A percentile compares a stretch with the other conserved stretches of the same genome.
Conservation (phyloP, 495 filamentous ascomycete species). For the Penicillium atrosanguineum region DNA sequence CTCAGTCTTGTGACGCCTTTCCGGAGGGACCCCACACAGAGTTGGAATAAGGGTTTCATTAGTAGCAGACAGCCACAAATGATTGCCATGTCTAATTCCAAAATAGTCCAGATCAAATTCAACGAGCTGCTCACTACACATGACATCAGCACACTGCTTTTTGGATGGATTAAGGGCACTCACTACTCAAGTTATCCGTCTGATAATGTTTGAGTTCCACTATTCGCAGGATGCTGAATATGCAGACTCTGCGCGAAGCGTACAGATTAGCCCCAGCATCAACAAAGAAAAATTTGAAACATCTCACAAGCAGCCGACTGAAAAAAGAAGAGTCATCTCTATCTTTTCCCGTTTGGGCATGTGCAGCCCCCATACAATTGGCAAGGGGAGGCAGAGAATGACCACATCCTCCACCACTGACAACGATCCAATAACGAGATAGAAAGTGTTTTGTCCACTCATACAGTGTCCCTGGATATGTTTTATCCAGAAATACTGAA, state of each 20-base stretch:
- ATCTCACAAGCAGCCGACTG: slow-evolving; percentile 27
- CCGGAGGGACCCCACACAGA: slow-evolving; percentile 5
- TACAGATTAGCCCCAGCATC: too few relatives aligned
- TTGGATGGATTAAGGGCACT: background rate
- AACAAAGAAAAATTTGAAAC: too few relatives aligned
- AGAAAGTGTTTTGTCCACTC: slow-evolving; percentile 15
- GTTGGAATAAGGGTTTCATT: slow-evolving; percentile 37
- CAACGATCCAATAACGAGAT: slow-evolving; percentile 17
- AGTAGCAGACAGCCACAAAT: slow-evolving; percentile 47
- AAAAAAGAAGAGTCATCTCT: slow-evolving; percentile 29
- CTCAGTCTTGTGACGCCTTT: background rate
- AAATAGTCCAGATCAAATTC: slow-evolving; percentile 49
- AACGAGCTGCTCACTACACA: slow-evolving; percentile 19
- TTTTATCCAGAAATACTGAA: slow-evolving; percentile 31
- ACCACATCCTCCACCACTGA: slow-evolving; percentile 26
- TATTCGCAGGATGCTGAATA: slow-evolving; percentile 27
- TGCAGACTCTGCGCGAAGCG: slow-evolving; percentile 15
- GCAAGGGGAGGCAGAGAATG: slow-evolving; percentile 30
- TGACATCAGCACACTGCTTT: too few relatives aligned
- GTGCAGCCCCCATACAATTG: slow-evolving; percentile 34
- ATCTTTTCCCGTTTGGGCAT: slow-evolving; percentile 27
- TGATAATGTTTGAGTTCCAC: slow-evolving; percentile 18
- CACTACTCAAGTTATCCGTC: slow-evolving; percentile 21
- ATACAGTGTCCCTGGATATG: slow-evolving; percentile 30
- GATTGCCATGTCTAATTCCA: slow-evolving; percentile 51